These are phyloP conservation scores for Coprinellus aureogranulatus DNA, from an alignment of 768 basidiomycete genomes.

Conservation along the genomic window DNA sequence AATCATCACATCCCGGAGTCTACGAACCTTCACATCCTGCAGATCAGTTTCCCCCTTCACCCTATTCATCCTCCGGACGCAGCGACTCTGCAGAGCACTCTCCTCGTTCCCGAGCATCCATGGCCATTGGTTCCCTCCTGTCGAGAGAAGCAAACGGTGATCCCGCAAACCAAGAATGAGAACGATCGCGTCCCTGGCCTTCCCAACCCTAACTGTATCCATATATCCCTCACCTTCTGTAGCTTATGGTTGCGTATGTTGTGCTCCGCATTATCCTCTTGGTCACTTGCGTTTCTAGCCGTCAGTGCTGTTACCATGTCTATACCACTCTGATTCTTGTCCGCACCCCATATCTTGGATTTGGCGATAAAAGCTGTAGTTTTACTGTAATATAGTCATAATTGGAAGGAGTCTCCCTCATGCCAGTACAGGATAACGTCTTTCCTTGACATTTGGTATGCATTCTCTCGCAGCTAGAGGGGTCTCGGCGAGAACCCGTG, in stretches of 20 bases:
- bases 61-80: slow-evolving; percentile 65
- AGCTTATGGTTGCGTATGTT: neutral
- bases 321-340: neutral
- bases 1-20: slow-evolving; percentile 38
- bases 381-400: slow-evolving; percentile 4
- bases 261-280: slow-evolving; percentile 12
- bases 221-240: neutral
- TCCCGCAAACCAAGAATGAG: slow-evolving; percentile 24
- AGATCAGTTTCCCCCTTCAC: slow-evolving; percentile 65
- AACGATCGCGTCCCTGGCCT: slow-evolving; percentile 18
- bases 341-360: neutral
- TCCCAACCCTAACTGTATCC: slow-evolving; percentile 3
- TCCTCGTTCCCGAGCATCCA: slow-evolving; percentile 67
- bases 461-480: slow-evolving; percentile 3
- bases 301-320: neutral
- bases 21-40: slow-evolving; percentile 40
- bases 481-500: slow-evolving; percentile 2
- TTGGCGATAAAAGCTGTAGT: neutral
- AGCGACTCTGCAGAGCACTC: slow-evolving; percentile 70
- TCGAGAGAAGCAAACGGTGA: slow-evolving; percentile 42
- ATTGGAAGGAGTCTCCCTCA: neutral
- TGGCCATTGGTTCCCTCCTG: slow-evolving; percentile 78
- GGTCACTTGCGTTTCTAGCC: slow-evolving; percentile 8
- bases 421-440: neutral
- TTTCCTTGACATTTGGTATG: neutral